Conservation (phyloP, 169 alveolate genomes). For the Fabrea salina region DNA sequence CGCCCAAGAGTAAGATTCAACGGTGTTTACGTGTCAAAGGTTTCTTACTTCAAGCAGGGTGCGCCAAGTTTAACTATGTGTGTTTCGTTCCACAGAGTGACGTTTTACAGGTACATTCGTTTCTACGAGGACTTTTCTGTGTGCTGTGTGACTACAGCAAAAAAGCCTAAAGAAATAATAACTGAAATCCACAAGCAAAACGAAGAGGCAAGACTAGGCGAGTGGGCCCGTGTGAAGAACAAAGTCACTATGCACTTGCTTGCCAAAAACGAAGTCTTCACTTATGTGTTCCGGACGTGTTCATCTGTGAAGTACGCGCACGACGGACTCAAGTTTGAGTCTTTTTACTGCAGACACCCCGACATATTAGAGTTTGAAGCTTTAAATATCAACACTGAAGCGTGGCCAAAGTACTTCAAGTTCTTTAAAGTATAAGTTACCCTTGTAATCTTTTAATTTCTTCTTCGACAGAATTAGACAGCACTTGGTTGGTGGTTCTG, state of each 20-base stretch:
- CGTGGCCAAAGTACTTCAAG: slow-evolving; percentile 7
- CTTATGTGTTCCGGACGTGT: not conserved
- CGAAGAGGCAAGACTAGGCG: not conserved
- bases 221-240: not conserved
- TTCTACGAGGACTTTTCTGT: slow-evolving; percentile 21
- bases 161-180: not conserved
- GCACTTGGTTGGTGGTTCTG: too few species aligned
- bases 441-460: too few species aligned
- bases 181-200: not conserved
- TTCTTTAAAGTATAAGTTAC: too few species aligned
- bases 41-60: slow-evolving; percentile 7
- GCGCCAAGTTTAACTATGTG: not conserved
- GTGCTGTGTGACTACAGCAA: not conserved
- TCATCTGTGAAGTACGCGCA: not conserved
- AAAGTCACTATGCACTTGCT: not conserved
- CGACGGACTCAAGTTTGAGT: not conserved
- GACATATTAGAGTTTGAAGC: not conserved
- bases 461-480: too few species aligned
- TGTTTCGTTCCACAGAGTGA: not conserved
- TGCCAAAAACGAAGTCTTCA: slow-evolving; percentile 5
- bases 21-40: slow-evolving; percentile 2
- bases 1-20: slow-evolving; percentile 16
- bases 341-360: not conserved
- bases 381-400: not conserved
- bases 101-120: slow-evolving; percentile 3